Base-by-base conservation (phyloP, 768 basidiomycete species). In the Suillus paluster region DNA sequence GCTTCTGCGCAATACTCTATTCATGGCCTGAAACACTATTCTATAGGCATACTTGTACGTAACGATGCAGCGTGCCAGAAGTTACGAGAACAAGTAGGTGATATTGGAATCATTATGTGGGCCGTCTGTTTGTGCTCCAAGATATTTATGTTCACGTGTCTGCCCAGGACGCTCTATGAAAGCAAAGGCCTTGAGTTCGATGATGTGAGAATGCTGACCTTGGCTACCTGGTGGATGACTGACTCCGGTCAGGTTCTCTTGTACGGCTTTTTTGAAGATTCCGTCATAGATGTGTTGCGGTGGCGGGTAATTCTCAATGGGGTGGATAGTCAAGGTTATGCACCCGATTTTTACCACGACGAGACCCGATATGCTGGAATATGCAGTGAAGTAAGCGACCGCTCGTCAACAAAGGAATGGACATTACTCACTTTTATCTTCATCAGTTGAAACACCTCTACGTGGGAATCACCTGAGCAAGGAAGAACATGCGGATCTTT, bases 211-310 rank as follows among this genome's bases (percentile, higher is more conserved):
- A 9, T 27, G 9, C 25, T 53, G 9, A 17, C 23, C 4, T 5
- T 12, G 6, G 4, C 19, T 10, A 23, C 2, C 5, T 9, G 7
- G 3, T 15, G 30, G 4, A 19, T 0, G 62, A 61, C 57, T 65
- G 12, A 64, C 23, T 12, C 1, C n/a, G 17, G 14, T 25, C 60
- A 91, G 89, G 90, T 92, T 5, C 77, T 92, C 3, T 67, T 92
- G 12, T 91, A 86, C 67, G 86, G 92, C 64, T 91, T 91, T 72
- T 92, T 92, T 65, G 80, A 84, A 33, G 87, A 89, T 64, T 92
- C 91, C 0, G 65, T 68, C 0, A 72, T 83, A 2, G 81, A 81
- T 42, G 60, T 69, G 1, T 72, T 81, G 1, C 85, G 86, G 52
- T 91, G 90, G 90, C 77, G 85, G 11, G 77, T 88, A 1, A 73